Base-by-base conservation (phyloP, 176 grass and related monocot species). In the Chrysopogon serrulatus region DNA sequence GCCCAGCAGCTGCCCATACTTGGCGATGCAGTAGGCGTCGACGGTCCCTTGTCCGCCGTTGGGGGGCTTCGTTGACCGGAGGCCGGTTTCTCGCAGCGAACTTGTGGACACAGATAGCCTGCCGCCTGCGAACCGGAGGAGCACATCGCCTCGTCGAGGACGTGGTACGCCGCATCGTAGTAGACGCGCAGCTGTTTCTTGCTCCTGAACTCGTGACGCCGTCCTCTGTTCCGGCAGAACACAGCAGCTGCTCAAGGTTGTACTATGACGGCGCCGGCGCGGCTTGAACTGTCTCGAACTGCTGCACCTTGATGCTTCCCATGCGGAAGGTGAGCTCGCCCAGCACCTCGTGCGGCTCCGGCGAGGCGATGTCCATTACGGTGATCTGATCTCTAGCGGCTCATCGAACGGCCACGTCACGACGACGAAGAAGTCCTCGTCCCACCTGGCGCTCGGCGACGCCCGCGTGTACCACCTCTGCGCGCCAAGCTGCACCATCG, bases 21-120 rank as follows among this genome's bases (percentile, higher is more conserved):
- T 95, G 74, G 90, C 93, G 31, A 92, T 76, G 68, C 90, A 92
- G 76, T 95, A 95, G 14, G 90, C 78, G 83, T 92, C 74, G 53
- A 88, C 70, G 11, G 41, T 27, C n/a, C n/a, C 60, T 18, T 62
- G 60, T 5, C 86, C 79, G 37, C 82, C 68, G 71, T 74, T 51
- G 26, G 16, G 28, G 16, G 28, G 3, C 44, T 34, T 13, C 72
- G 72, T 33, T 47, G 30, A 0, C 45, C 30, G 47, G 8, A 75
- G 47, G 31, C 72, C 72, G 30, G 47, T 75, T 2, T 16, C 72
- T 11, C 72, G 72, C 47, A 54, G 43, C 72, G 28, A 75, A 47
- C 72, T 75, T 31, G 47, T 54, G 72, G 9, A 35, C 48, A 8
- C 72, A 30, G 30, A 54, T 13, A 18, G 47, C 2, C 47, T 56